Conservation (phyloP, 83 land plant species). For the Isoetes engelmannii region DNA sequence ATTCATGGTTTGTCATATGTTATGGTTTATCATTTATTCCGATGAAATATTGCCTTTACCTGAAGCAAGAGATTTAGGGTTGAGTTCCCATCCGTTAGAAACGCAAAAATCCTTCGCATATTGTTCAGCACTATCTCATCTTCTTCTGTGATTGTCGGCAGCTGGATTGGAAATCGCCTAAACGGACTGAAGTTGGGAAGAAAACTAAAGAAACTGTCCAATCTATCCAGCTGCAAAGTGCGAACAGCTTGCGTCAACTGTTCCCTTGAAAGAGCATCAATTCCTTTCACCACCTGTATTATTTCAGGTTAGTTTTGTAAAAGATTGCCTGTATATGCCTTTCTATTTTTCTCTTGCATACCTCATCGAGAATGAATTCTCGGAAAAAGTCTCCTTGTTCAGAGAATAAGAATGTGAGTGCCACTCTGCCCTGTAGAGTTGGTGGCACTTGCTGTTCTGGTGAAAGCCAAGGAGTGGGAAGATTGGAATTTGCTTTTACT, state of each 20-base stretch:
- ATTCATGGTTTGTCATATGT: conserved; percentile 3
- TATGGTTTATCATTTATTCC: neutral
- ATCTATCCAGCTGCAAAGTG: conserved; percentile 53
- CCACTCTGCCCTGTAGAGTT: conserved; percentile 64
- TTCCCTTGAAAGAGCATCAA: conserved; percentile 92
- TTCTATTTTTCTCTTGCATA: conserved; percentile 6
- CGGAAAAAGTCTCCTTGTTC: conserved; percentile 93
- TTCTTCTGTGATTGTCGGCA: conserved; percentile 79
- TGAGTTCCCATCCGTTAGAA: conserved; percentile 68
- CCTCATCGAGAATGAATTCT: conserved; percentile 98
- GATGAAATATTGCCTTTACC: conserved; percentile 16
- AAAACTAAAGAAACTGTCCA: conserved; percentile 51
- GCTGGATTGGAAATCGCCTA: conserved; percentile 37
- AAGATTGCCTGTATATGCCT: neutral
- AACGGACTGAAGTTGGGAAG: conserved; percentile 53
- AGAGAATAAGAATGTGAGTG: conserved; percentile 76
- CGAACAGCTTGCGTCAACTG: conserved; percentile 57
- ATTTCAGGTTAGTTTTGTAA: neutral
- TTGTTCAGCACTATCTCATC: conserved; percentile 79
- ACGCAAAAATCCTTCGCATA: conserved; percentile 59
- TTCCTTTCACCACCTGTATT: conserved; percentile 83
- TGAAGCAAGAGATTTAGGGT: conserved; percentile 26
- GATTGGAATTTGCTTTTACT: conserved; percentile 14
- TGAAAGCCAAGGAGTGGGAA: conserved; percentile 1
- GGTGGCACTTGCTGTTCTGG: conserved; percentile 28